A percentile compares a stretch with the other conserved stretches of the same genome.
These are phyloP conservation scores for Paramecium primaurelia DNA, from an alignment of 73 alveolate genomes.

Conservation along the genomic window DNA sequence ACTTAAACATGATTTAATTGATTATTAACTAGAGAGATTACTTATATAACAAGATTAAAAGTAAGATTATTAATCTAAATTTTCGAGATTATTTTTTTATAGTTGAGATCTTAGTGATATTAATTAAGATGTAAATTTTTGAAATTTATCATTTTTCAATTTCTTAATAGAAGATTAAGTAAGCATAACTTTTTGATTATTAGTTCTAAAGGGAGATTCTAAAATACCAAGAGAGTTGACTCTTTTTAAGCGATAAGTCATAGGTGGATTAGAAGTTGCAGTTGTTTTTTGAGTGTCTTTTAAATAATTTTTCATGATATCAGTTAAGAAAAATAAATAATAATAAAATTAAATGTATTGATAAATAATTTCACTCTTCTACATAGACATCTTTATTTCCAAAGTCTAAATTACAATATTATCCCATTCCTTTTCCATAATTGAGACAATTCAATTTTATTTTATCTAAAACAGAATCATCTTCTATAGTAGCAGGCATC, in stretches of 20 bases:
- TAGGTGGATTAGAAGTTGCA: not conserved
- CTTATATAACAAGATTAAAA: not conserved
- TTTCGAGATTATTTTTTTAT: not conserved
- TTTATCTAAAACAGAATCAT: constrained; percentile 50
- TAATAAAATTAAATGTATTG: not conserved
- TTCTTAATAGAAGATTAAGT: not conserved
- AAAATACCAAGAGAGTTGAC: not conserved
- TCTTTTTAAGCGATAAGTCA: not conserved
- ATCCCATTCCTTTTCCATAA: constrained; percentile 50
- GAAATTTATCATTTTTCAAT: not conserved
- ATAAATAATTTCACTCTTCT: not conserved
- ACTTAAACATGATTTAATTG: not conserved
- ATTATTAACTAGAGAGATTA: not conserved
- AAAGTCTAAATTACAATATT: not conserved
- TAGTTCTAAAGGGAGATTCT: not conserved
- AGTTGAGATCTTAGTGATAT: not conserved
- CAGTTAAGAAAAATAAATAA: not conserved
- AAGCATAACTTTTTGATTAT: not conserved
- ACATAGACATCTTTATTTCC: not conserved
- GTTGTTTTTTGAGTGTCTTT: not conserved
- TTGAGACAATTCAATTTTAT: not conserved
- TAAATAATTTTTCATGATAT: not conserved
- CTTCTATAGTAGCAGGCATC: constrained; percentile 65
- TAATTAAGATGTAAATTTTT: not conserved
- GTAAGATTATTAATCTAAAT: not conserved